Conservation (phyloP, 148 eudicot genomes). For the Rhododendron griersonianum region DNA sequence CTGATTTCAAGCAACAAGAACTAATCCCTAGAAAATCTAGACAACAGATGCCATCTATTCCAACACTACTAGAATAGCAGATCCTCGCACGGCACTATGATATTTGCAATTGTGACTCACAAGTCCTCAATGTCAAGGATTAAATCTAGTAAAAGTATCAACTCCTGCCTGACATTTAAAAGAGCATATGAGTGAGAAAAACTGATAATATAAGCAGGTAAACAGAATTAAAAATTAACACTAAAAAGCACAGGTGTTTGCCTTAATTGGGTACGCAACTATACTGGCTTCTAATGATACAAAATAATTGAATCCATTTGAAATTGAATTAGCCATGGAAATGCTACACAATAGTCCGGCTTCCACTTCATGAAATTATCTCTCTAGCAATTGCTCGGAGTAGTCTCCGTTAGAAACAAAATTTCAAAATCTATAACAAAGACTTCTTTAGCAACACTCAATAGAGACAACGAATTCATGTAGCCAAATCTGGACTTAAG, state of each 20-base stretch:
- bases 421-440: background rate
- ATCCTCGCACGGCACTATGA: background rate
- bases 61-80: background rate
- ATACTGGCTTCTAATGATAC: background rate
- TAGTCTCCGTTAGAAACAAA: background rate
- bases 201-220: background rate
- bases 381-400: background rate
- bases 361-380: background rate
- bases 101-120: background rate
- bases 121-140: background rate
- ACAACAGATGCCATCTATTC: background rate
- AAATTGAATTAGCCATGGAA: background rate
- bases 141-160: background rate
- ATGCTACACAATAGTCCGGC: background rate
- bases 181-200: background rate
- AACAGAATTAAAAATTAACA: background rate
- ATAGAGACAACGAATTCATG: background rate
- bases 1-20: background rate
- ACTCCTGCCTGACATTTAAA: background rate
- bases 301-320: background rate
- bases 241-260: background rate
- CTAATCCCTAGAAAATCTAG: background rate
- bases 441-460: background rate
- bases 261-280: background rate
- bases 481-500: background rate